Percentiles rank a stretch among this genome's conserved stretches.
These are phyloP conservation scores for Moesziomyces parantarcticus DNA, from an alignment of 1,284 basidiomycete genomes.

Conservation along the genomic window DNA sequence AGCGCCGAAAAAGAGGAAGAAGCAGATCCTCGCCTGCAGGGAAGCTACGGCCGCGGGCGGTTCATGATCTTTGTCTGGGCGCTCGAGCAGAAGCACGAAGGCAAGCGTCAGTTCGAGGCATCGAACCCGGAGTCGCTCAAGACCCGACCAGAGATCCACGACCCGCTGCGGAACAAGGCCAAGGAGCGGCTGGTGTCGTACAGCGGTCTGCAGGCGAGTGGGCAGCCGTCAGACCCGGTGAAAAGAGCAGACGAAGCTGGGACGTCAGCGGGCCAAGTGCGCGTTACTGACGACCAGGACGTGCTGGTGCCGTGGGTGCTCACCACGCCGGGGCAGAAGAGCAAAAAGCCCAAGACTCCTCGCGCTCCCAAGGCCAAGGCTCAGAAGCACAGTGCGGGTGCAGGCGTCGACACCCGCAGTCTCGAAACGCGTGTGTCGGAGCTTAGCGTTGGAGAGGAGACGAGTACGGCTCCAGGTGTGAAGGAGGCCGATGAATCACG, in stretches of 20 bases:
- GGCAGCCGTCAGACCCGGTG: neutral
- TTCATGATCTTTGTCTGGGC: slow-evolving; percentile 99
- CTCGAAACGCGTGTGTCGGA: slow-evolving; percentile 9
- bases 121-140: slow-evolving; percentile 17
- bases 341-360: slow-evolving; percentile 1
- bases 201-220: slow-evolving; percentile 18
- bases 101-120: slow-evolving; percentile 57
- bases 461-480: neutral
- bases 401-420: slow-evolving; percentile 18
- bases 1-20: neutral
- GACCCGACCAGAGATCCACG: slow-evolving; percentile 17
- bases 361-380: slow-evolving; percentile 4
- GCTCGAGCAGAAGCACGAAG: slow-evolving; percentile 81
- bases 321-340: slow-evolving; percentile 25
- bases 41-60: slow-evolving; percentile 73
- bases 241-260: neutral
- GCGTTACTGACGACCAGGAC: slow-evolving; percentile 51
- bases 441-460: slow-evolving; percentile 3
- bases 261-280: slow-evolving; percentile 1
- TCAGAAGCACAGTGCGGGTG: neutral
- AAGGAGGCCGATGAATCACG: slow-evolving; percentile 6
- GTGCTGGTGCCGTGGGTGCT: slow-evolving; percentile 66
- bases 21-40: slow-evolving; percentile 15
- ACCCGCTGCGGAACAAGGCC: slow-evolving; percentile 29
- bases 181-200: slow-evolving; percentile 38